Evolutionary conservation across 768 basidiomycete species (phyloP).

Genomic region (Favolaschia claudopus): DNA sequence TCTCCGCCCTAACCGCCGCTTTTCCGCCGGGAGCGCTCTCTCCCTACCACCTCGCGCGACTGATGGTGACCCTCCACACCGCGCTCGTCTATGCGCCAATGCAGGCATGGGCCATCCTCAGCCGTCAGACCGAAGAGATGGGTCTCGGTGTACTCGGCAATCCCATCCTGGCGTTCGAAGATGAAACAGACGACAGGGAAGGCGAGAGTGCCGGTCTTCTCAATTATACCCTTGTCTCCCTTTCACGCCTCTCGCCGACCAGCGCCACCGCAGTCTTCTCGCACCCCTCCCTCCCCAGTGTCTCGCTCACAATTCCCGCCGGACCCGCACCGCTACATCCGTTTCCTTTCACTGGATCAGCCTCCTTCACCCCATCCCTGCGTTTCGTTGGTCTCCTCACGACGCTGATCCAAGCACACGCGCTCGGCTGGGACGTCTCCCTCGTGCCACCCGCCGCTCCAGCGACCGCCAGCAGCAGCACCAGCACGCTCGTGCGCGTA

Average conservation of each 20-base stretch:
- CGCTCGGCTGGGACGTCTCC: conserved; percentile 71
- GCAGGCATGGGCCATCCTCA: conserved; percentile 69
- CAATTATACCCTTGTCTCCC: conserved; percentile 54
- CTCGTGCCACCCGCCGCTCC: conserved; percentile 64
- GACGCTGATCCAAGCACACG: conserved; percentile 67
- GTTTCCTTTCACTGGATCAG: conserved; percentile 50
- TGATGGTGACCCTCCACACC: conserved; percentile 68
- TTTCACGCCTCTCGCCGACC: conserved; percentile 49
- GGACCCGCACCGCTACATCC: conserved; percentile 54
- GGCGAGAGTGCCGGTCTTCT: conserved; percentile 56
- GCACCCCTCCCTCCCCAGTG: conserved; percentile 34
- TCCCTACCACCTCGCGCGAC: conserved; percentile 58
- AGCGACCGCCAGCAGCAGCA: conserved; percentile 67
- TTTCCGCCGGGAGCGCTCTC: conserved; percentile 56
- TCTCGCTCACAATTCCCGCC: conserved; percentile 53
- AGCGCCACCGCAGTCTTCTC: conserved; percentile 53
- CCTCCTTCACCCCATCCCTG: conserved; percentile 53
- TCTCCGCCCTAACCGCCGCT: conserved; percentile 48
- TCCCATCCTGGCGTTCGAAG: conserved; percentile 50
- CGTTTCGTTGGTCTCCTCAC: conserved; percentile 67
- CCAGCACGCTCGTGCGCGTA: conserved; percentile 62
- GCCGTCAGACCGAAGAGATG: conserved; percentile 59
- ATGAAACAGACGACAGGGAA: no score
- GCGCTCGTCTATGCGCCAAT: conserved; percentile 61
- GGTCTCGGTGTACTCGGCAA: conserved; percentile 62